Evolutionary conservation across 345 rosid species (phyloP).

Genomic region (Schrenkiella parvula): DNA sequence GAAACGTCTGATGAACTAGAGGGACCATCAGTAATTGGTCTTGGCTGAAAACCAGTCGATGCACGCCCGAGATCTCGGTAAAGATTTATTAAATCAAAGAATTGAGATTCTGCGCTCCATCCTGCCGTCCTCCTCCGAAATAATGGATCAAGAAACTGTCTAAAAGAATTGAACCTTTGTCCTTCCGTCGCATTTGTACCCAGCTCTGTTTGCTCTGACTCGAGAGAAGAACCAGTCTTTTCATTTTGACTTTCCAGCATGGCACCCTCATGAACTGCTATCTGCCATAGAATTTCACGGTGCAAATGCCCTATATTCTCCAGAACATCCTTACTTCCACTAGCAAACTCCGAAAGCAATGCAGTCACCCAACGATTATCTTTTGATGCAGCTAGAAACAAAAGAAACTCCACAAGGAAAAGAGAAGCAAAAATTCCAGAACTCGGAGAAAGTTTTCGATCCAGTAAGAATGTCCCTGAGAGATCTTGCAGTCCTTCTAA

Average conservation of each 20-base stretch:
- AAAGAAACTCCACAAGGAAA: slow-evolving; percentile 86
- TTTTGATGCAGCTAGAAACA: slow-evolving; percentile 88
- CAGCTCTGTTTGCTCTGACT: slow-evolving; percentile 51
- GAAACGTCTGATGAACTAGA: slow-evolving; percentile 55
- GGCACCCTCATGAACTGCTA: slow-evolving; percentile 76
- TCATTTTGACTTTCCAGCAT: slow-evolving; percentile 54
- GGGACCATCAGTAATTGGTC: slow-evolving; percentile 51
- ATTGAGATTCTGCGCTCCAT: slow-evolving; percentile 80
- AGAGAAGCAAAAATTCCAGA: slow-evolving; percentile 69
- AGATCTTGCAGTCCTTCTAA: slow-evolving; percentile 48
- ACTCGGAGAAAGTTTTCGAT: slow-evolving; percentile 52
- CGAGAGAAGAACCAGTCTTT: slow-evolving; percentile 39
- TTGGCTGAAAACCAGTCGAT: slow-evolving; percentile 64
- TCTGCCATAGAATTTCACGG: slow-evolving; percentile 89
- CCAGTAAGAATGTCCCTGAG: slow-evolving; percentile 71
- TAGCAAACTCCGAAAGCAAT: slow-evolving; percentile 78
- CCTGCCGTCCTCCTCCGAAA: slow-evolving; percentile 83
- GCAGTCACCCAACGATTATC: slow-evolving; percentile 97
- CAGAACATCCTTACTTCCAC: slow-evolving; percentile 78
- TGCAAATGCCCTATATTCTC: slow-evolving; percentile 82
- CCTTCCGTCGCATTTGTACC: slow-evolving; percentile 54
- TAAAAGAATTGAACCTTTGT: slow-evolving; percentile 74
- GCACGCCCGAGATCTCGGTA: slow-evolving; percentile 89
- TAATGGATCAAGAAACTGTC: slow-evolving; percentile 92
- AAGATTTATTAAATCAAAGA: slow-evolving; percentile 86